Percentiles rank a stretch among this genome's conserved stretches.
These are phyloP conservation scores for Cutaneotrichosporon mucoides DNA, from an alignment of 1,284 basidiomycete genomes.

Conservation along the genomic window DNA sequence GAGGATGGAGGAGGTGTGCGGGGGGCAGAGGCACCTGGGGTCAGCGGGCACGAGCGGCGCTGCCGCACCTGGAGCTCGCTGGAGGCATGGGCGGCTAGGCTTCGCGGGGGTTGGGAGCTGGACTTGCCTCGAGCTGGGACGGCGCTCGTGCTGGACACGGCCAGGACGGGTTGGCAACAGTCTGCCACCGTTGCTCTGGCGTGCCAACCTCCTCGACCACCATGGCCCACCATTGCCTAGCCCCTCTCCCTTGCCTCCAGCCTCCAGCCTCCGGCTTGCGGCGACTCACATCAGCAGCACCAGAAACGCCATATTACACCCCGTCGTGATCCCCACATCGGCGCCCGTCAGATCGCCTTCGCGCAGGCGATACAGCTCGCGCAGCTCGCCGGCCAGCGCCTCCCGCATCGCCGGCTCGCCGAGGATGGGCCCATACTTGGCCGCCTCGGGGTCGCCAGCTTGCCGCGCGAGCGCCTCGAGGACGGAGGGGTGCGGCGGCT, in stretches of 20 bases:
- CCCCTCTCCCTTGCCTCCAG: too few relatives aligned
- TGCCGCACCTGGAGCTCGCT: too few relatives aligned
- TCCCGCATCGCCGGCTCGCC: slow-evolving; percentile 61
- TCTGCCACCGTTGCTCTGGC: too few relatives aligned
- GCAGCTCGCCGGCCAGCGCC: slow-evolving; percentile 64
- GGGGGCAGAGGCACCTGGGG: slow-evolving; percentile 57
- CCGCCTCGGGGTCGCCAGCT: slow-evolving; percentile 51
- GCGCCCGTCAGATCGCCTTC: slow-evolving; percentile 8
- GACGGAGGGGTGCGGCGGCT: slow-evolving; percentile 58
- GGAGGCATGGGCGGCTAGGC: too few relatives aligned
- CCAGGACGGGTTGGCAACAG: too few relatives aligned
- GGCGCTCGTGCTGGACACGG: too few relatives aligned
- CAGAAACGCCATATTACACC: slow-evolving; percentile 51
- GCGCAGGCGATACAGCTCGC: slow-evolving; percentile 56
- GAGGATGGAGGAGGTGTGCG: slow-evolving; percentile 67
- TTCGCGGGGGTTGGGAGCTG: too few relatives aligned
- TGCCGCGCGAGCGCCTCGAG: slow-evolving; percentile 55
- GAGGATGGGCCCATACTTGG: slow-evolving; percentile 64
- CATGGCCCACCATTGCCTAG: too few relatives aligned
- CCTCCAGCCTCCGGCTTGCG: too few relatives aligned
- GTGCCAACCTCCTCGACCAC: too few relatives aligned
- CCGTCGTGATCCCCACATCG: slow-evolving; percentile 38
- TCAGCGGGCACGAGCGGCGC: slow-evolving; percentile 1
- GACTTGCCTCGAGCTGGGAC: too few relatives aligned
- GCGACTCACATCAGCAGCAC: slow-evolving; percentile 27